These are phyloP conservation scores for Cutaneotrichosporon cutaneum DNA, from an alignment of 1,284 basidiomycete species.

Conservation along the genomic window DNA sequence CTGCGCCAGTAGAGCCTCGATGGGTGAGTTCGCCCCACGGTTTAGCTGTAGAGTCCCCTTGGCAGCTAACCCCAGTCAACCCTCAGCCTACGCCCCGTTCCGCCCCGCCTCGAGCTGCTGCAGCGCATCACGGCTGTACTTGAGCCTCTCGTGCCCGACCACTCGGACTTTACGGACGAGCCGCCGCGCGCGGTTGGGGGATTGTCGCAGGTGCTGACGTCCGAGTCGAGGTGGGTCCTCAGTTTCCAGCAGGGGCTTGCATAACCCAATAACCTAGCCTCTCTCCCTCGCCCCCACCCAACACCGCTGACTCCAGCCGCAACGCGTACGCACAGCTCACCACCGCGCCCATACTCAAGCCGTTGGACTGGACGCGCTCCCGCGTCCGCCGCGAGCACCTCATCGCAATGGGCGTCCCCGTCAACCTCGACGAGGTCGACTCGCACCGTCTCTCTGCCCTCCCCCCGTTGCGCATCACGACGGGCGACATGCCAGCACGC, in stretches of 20 bases:
- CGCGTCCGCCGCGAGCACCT: conserved; percentile 82
- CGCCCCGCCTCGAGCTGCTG: conserved; percentile 61
- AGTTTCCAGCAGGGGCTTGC: too few relatives aligned
- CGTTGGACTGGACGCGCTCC: conserved; percentile 87
- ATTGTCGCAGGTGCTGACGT: conserved; percentile 70
- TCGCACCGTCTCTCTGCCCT: conserved; percentile 67
- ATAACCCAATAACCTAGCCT: too few relatives aligned
- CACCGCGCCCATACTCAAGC: conserved; percentile 58
- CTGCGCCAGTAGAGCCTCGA: conserved; percentile 47
- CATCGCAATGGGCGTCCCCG: conserved; percentile 83
- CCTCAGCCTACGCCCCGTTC: conserved; percentile 64
- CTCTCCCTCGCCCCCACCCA: conserved; percentile 3
- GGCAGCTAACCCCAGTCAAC: conserved; percentile 58
- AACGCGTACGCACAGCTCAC: conserved; percentile 66
- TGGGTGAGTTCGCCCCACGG: too few relatives aligned
- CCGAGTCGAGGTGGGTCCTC: conserved; percentile 60
- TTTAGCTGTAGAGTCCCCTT: neutral
- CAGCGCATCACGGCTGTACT: conserved; percentile 66
- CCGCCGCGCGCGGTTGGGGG: conserved; percentile 75
- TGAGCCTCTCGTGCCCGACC: conserved; percentile 61
- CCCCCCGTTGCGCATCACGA: conserved; percentile 75
- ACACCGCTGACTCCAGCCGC: conserved; percentile 58
- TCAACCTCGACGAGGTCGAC: conserved; percentile 87
- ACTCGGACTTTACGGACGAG: conserved; percentile 64
- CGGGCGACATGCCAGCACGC: conserved; percentile 49